phyloP scores from a whole-genome alignment of 2,329 filamentous ascomycete genomes.

The Hymenoscyphus fructigenus region DNA sequence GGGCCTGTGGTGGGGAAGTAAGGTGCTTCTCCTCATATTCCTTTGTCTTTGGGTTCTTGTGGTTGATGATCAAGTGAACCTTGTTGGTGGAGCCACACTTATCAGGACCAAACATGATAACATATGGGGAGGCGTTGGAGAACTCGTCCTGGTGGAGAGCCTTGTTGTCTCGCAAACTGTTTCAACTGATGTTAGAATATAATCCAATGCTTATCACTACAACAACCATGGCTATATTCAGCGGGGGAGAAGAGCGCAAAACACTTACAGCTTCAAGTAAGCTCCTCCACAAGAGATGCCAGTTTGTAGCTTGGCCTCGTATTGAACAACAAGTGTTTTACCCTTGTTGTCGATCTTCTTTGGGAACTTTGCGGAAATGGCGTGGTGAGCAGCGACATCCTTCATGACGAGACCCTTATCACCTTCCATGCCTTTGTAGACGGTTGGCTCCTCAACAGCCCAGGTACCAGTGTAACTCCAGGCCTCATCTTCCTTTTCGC shows the following conservation, averaged over 20 bases:
- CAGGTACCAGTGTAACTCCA: slow-evolving; percentile 98
- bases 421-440: slow-evolving; percentile 88
- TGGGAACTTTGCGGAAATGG: slow-evolving; percentile 98
- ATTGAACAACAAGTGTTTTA: slow-evolving; percentile 96
- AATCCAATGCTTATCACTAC: background rate
- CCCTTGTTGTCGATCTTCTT: slow-evolving; percentile 96
- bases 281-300: slow-evolving; percentile 97
- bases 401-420: slow-evolving; percentile 98
- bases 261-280: slow-evolving; percentile 83
- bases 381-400: slow-evolving; percentile 96
- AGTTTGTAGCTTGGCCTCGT: slow-evolving; percentile 98
- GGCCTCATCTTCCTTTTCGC: slow-evolving; percentile 71
- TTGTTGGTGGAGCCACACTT: slow-evolving; percentile 99
- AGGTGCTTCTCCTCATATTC: slow-evolving; percentile 99
- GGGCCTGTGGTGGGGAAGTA: slow-evolving; percentile 75
- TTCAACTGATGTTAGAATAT: background rate
- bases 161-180: slow-evolving; percentile 72
- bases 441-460: slow-evolving; percentile 89
- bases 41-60: slow-evolving; percentile 99
- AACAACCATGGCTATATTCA: background rate
- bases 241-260: background rate
- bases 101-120: slow-evolving; percentile 99
- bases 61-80: slow-evolving; percentile 98
- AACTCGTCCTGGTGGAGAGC: slow-evolving; percentile 97
- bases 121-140: slow-evolving; percentile 93